Evolutionary conservation across 768 basidiomycete genomes (phyloP).

Genomic region (Tulasnella sp.): DNA sequence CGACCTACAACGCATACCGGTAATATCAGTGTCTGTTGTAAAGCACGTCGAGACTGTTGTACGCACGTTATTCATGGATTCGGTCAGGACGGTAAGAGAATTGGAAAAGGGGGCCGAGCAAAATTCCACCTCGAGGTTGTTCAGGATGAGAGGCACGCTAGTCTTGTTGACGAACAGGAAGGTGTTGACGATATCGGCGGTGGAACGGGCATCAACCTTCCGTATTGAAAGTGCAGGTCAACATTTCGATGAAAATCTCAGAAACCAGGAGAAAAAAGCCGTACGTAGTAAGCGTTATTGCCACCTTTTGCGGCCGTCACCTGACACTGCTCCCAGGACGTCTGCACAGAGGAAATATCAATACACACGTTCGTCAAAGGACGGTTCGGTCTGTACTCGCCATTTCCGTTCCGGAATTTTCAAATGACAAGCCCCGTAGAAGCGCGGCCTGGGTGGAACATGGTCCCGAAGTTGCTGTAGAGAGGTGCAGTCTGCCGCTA

Average conservation of each 20-base stretch:
- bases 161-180: constrained; percentile 19
- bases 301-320: constrained; percentile 12
- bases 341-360: neutral
- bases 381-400: neutral
- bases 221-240: neutral
- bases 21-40: neutral
- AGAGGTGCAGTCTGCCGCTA: constrained; percentile 9
- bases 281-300: constrained; percentile 13
- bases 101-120: constrained; percentile 12
- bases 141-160: constrained; percentile 11
- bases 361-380: neutral
- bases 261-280: neutral
- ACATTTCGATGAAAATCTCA: neutral
- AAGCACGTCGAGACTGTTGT: neutral
- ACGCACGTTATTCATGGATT: constrained; percentile 3
- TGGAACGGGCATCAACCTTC: constrained; percentile 1
- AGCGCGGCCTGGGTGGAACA: neutral
- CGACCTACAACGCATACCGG: neutral
- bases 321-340: constrained; percentile 19
- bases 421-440: neutral
- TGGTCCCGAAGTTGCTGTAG: constrained; percentile 1
- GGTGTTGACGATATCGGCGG: constrained; percentile 10
- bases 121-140: constrained; percentile 17
- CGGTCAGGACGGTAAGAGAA: constrained; percentile 5
- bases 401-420: neutral